Base-by-base conservation (phyloP, 139 green algal genomes). In the Chlamydomonas sphaeroides region DNA sequence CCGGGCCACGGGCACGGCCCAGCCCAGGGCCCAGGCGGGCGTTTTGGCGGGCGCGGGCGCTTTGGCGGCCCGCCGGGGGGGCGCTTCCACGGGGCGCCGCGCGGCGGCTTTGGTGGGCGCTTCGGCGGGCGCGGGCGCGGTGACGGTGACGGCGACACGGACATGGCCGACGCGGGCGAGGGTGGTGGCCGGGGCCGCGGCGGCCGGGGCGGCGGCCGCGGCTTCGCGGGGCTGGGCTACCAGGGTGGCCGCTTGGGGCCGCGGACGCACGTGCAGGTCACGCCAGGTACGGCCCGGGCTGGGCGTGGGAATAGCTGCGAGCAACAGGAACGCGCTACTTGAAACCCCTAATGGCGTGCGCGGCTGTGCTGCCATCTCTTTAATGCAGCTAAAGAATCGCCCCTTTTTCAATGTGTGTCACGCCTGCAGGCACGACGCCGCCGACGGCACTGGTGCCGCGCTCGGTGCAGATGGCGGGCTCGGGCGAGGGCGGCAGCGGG, bases 131-230 rank as follows among this genome's bases (percentile, higher is more conserved):
- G 33, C 26, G 41, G 82, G 36, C 18, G 32, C 21, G 65, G 26
- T n/a, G 76, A 53, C 15, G 63, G 61, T n/a, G 76, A 83, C 33
- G 28, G 48, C 35, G 63, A 84, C 35, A 84, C 68, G 65, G 65
- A 11, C 35, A 65, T 57, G 20, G 65, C 48, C 0, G 65, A 26
- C 1, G 62, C 45, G 14, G n/a, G 39, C 8, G 62, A 25, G 2
- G 62, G 51, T 4, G n/a, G 61, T 0, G 48, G 41, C 0, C 53
- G 66, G 30, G 21, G 67, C 0, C 49, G 66, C 21, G 10, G 39
- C n/a, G 42, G 59, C 36, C 65, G 51, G 5, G 28, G 65, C 49
- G 5, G 87, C 30, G 48, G 65, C 20, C 38, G 72, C 51, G n/a
- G 51, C 8, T 30, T 57, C 20, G 2, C 69, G 71, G 63, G 82